Conservation (phyloP, 768 basidiomycete genomes). For the Boletus rex-veris region DNA sequence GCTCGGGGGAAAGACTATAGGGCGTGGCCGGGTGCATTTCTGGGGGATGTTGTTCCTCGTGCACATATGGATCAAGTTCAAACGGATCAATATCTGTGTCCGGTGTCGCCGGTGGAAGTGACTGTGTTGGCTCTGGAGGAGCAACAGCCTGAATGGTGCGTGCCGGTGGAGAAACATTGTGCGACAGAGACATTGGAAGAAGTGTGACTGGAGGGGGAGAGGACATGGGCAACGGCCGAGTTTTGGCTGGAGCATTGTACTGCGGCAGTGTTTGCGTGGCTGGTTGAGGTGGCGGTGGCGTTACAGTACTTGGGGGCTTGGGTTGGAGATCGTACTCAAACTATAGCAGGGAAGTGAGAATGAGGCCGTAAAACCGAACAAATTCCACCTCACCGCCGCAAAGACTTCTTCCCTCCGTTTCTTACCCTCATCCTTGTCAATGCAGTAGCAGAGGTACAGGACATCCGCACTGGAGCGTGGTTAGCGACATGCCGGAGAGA, state of each 20-base stretch:
- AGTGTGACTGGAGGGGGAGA: conserved; percentile 14
- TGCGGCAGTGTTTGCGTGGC: conserved; percentile 8
- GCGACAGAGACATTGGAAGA: conserved; percentile 7
- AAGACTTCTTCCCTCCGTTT: conserved; percentile 52
- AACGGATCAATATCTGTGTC: conserved; percentile 35
- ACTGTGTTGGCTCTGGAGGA: conserved; percentile 14
- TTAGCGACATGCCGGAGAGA: background rate
- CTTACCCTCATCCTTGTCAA: conserved; percentile 55
- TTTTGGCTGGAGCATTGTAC: conserved; percentile 5
- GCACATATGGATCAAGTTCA: conserved; percentile 27
- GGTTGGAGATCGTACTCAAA: conserved; percentile 40
- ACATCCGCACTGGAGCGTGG: conserved; percentile 49
- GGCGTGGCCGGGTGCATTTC: conserved; percentile 21
- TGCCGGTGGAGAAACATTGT: background rate
- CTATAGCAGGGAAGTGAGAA: conserved; percentile 22
- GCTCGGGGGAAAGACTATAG: conserved; percentile 27
- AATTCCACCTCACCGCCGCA: conserved; percentile 43
- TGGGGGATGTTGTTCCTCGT: conserved; percentile 16
- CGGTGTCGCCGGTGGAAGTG: conserved; percentile 17
- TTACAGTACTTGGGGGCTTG: conserved; percentile 3
- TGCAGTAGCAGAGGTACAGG: conserved; percentile 64
- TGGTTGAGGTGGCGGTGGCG: conserved; percentile 17
- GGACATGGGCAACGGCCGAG: conserved; percentile 6
- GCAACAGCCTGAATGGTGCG: conserved; percentile 3
- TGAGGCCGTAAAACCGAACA: background rate